Base-by-base conservation (phyloP, 768 basidiomycete genomes). In the Atractiella rhizophila region DNA sequence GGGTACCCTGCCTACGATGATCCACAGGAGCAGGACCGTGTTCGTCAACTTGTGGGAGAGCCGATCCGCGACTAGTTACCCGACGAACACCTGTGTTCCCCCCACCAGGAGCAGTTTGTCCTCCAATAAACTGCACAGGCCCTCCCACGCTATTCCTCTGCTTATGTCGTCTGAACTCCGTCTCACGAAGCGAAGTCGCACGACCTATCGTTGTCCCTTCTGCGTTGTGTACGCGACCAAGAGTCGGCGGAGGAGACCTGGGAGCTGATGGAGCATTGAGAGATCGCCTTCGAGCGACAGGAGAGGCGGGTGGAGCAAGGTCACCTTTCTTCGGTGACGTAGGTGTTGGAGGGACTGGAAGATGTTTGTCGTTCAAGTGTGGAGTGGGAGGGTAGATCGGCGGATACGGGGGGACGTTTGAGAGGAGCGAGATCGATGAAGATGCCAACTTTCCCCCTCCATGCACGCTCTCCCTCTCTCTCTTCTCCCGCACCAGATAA, bases 401-500 rank as follows among this genome's bases (percentile, higher is more conserved):
- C n/a, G n/a, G n/a, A n/a, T n/a, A n/a, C n/a, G n/a, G n/a, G n/a
- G n/a, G n/a, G n/a, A n/a, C n/a, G n/a, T n/a, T n/a, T n/a, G n/a
- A n/a, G n/a, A n/a, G n/a, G n/a, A n/a, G n/a, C n/a, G 62, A 63
- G 10, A 85, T 60, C 55, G 86, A 82, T 0, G 85, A 91, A 40
- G 70, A 77, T 2, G 91, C 91, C 59, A 98, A 98, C 47, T 78
- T 73, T 3, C 85, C 85, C 0, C 74, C 73, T 0, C 88, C 91
- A 58, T 86, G 94, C 6, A 98, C 78, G 38, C 70, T 68, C 51
- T 98, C 91, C 40, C 91, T 65, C 55, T 96, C 85, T 54, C 83
- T 65, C 66, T 94, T 96, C 64, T 98, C 91, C 39, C 81, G 67
- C 4, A 86, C 79, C n/a, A 98, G 71, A 63, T 74, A 94, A 58